Percentiles rank a stretch among this genome's conserved stretches.
These are phyloP conservation scores for Kwoniella mangroviensis DNA, from an alignment of 768 basidiomycete genomes.

Conservation along the genomic window DNA sequence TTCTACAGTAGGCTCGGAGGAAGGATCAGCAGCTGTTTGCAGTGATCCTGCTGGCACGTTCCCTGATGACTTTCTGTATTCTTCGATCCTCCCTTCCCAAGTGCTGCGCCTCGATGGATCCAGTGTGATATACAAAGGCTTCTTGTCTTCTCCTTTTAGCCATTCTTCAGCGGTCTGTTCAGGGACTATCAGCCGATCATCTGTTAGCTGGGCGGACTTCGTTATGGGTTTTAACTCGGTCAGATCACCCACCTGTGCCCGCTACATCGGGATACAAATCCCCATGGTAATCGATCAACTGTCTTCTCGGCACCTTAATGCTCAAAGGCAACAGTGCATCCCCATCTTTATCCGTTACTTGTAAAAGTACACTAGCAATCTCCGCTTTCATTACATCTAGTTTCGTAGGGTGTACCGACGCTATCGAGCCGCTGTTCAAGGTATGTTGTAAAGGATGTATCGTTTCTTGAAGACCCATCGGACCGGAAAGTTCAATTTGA, in stretches of 20 bases:
- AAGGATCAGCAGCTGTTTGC: background rate
- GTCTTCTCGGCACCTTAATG: conserved; percentile 55
- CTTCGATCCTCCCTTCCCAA: conserved; percentile 33
- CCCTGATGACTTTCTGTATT: background rate
- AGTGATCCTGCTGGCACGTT: background rate
- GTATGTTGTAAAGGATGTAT: conserved; percentile 43
- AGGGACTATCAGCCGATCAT: conserved; percentile 26
- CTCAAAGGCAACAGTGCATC: conserved; percentile 55
- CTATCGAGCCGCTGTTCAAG: conserved; percentile 44
- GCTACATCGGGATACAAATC: conserved; percentile 55
- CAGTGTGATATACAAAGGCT: conserved; percentile 33
- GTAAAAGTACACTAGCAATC: conserved; percentile 51
- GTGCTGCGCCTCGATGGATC: conserved; percentile 37
- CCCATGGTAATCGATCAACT: conserved; percentile 58
- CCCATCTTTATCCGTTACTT: conserved; percentile 50
- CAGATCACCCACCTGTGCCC: conserved; percentile 32
- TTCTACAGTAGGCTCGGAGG: background rate
- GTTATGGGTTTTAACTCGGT: background rate
- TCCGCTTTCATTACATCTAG: conserved; percentile 58
- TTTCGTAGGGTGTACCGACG: conserved; percentile 34
- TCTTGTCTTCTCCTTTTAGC: conserved; percentile 32
- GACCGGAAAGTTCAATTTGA: conserved; percentile 53
- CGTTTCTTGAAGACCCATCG: conserved; percentile 50
- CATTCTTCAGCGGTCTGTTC: conserved; percentile 36
- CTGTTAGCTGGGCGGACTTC: background rate